phyloP scores from a whole-genome alignment of 139 green algal genomes.

The Chlorella sp. region DNA sequence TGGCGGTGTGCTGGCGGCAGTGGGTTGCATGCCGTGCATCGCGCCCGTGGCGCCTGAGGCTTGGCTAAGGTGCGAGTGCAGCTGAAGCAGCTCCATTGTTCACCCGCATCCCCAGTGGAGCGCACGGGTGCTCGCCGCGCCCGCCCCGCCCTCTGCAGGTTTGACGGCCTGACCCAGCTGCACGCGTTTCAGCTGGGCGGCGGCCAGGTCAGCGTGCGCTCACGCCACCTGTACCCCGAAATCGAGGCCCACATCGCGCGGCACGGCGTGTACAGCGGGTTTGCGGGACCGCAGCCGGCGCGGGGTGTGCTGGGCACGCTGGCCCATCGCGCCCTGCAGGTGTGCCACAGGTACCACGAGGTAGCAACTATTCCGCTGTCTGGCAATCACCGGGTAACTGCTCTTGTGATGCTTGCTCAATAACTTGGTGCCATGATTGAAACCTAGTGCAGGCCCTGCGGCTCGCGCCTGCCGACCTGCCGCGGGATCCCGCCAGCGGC shows the following conservation, averaged over 20 bases:
- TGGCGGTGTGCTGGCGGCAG: neutral
- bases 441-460: neutral
- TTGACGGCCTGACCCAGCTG: conserved; percentile 16
- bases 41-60: too few species aligned
- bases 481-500: neutral
- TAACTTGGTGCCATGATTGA: too few species aligned
- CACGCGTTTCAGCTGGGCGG: neutral
- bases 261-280: neutral
- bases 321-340: neutral
- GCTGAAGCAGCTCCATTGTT: too few species aligned
- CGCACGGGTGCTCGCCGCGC: neutral
- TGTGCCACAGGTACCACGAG: too few species aligned
- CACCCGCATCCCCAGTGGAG: neutral
- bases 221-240: conserved; percentile 9
- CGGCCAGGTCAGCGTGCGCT: neutral
- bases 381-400: too few species aligned
- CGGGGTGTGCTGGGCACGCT: neutral
- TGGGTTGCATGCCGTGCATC: too few species aligned
- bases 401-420: too few species aligned
- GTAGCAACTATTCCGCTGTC: too few species aligned
- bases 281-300: neutral
- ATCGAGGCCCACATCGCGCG: neutral
- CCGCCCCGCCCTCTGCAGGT: neutral
- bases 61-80: too few species aligned
- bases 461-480: neutral